Conservation (phyloP, 2,329 filamentous ascomycete species). For the Biscogniauxia sp. region DNA sequence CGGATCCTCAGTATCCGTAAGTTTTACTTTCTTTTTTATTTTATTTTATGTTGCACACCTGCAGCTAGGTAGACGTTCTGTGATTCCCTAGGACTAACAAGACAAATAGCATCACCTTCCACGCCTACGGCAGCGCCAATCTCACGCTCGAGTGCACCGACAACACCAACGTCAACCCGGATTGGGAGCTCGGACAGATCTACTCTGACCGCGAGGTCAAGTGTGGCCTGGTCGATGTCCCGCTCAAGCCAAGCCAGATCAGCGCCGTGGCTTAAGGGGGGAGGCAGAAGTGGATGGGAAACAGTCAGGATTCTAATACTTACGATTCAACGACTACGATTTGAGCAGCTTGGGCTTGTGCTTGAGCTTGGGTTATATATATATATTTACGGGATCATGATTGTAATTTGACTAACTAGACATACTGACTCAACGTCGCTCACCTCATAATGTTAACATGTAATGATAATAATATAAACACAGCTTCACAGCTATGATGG, state of each 20-base stretch:
- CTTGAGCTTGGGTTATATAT: neutral
- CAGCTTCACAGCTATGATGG: neutral
- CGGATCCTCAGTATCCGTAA: slow-evolving; percentile 39
- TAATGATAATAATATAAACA: neutral
- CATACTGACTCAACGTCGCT: neutral
- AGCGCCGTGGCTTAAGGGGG: slow-evolving; percentile 34
- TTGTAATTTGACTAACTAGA: neutral
- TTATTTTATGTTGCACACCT: no score
- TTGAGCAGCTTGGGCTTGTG: no score
- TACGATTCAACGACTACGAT: no score
- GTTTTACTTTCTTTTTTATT: slow-evolving; percentile 13
- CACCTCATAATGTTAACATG: neutral
- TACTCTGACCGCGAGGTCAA: slow-evolving; percentile 36
- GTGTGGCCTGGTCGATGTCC: slow-evolving; percentile 32
- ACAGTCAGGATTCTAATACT: no score
- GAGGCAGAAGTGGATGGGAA: neutral
- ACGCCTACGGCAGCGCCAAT: slow-evolving; percentile 32
- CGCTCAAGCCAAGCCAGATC: slow-evolving; percentile 34
- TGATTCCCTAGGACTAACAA: neutral
- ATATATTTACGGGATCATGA: neutral
- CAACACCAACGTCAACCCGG: slow-evolving; percentile 34
- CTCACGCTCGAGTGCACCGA: slow-evolving; percentile 37
- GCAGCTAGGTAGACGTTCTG: neutral
- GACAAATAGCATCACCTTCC: slow-evolving; percentile 31
- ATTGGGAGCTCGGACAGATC: slow-evolving; percentile 40